Base-by-base conservation (phyloP, 2,329 filamentous ascomycete species). In the Cadophora gregata region DNA sequence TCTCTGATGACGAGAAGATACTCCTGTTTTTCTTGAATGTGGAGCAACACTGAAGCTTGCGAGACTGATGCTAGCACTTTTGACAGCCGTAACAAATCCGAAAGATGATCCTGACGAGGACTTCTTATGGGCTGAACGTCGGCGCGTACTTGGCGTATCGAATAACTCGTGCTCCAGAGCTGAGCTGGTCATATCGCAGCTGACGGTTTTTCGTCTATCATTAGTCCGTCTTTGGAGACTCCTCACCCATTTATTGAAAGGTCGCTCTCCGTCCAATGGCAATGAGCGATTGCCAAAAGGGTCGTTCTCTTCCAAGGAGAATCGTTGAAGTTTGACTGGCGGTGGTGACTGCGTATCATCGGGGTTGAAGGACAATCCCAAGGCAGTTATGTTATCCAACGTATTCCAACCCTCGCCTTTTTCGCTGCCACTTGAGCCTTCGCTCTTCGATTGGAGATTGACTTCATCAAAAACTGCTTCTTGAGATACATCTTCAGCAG, bases 21-120 rank as follows among this genome's bases (percentile, higher is more conserved):
- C 77, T 9, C 81, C 83, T 62, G 82, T 82, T 68, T 79, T 82
- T 67, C 84, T 84, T 12, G 89, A 90, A 62, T 86, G 85, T 36
- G 87, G 86, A 56, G 87, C 82, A 67, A 90, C 82, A 78, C 92
- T 96, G 71, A 87, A 84, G 73, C 90, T 93, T 58, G 88, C 86
- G 67, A 94, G 81, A 67, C 93, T 97, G 67, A 93, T 84, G 67
- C 90, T 94, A 62, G 92, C 91, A 69, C 93, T 96, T 76, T 90
- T 93, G 72, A 96, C 85, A 19, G 88, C 90, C n/a, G 89, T 88
- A 47, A 97, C 87, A 75, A 94, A 93, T 1, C 86, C 90, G 67
- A 92, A 88, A 0, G 93, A 96, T 7, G 91, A 93, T 1, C 85
- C 85, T 14, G 92, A 92, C 1, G 90, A 91, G 8, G 86, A 88